Percentiles rank a stretch among this genome's conserved stretches.
These are phyloP conservation scores for Apiospora saccharicola DNA, from an alignment of 2,329 filamentous ascomycete species.

Conservation along the genomic window DNA sequence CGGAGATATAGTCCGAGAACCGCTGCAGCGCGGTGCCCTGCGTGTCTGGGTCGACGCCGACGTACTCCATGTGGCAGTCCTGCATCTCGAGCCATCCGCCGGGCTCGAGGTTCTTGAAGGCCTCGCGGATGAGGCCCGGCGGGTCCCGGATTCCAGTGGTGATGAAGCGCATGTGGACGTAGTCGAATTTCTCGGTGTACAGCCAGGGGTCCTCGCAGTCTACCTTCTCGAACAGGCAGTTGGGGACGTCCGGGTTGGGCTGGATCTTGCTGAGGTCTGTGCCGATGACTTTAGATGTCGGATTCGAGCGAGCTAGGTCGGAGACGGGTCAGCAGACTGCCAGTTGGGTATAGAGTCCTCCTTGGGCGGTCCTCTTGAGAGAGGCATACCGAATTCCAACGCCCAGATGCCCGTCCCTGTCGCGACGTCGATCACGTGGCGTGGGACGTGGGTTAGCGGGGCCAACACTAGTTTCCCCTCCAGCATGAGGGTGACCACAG, in stretches of 20 bases:
- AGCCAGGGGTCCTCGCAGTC: constrained; percentile 21
- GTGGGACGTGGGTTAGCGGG: neutral
- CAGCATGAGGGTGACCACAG: neutral
- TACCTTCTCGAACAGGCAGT: constrained; percentile 25
- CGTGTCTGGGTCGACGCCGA: constrained; percentile 18
- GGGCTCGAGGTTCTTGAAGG: constrained; percentile 23
- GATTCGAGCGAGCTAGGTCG: constrained; percentile 21
- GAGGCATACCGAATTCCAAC: neutral
- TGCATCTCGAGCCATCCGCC: constrained; percentile 26
- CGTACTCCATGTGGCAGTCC: constrained; percentile 24
- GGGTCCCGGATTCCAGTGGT: constrained; percentile 18
- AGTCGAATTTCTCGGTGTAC: constrained; percentile 19
- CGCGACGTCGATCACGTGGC: constrained; percentile 11
- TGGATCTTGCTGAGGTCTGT: constrained; percentile 15
- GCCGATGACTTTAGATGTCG: constrained; percentile 7
- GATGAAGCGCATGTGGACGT: constrained; percentile 20
- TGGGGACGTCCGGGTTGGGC: neutral
- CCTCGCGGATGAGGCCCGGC: constrained; percentile 22
- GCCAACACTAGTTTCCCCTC: neutral
- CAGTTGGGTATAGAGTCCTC: too few relatives aligned
- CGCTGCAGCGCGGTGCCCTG: constrained; percentile 12
- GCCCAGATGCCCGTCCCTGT: constrained; percentile 9
- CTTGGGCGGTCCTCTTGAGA: too few relatives aligned
- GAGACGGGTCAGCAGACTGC: too few relatives aligned
- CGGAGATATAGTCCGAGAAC: constrained; percentile 20